Evolutionary conservation across 1,284 basidiomycete species (phyloP).

Genomic region (Earliella scabrosa): DNA sequence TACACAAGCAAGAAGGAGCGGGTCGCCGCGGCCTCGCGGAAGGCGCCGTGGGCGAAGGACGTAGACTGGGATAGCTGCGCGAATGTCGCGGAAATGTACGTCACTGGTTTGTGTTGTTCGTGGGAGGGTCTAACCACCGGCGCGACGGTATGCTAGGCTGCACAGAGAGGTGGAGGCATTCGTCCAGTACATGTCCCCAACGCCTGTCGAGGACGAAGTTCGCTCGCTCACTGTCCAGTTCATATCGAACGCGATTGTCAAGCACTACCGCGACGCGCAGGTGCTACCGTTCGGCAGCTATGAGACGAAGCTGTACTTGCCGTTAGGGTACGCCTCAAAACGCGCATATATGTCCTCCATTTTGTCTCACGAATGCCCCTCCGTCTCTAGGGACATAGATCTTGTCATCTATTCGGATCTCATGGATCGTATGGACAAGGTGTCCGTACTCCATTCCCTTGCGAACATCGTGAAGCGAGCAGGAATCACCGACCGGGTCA

Average conservation of each 20-base stretch:
- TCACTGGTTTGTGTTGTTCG: constrained; percentile 1
- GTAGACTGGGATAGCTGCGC: constrained; percentile 80
- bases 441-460: constrained; percentile 61
- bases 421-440: constrained; percentile 66
- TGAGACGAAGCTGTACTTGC: constrained; percentile 94
- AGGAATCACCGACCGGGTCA: constrained; percentile 70
- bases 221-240: constrained; percentile 78
- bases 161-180: constrained; percentile 88
- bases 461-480: constrained; percentile 68
- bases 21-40: constrained; percentile 58
- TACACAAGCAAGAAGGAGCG: constrained; percentile 64
- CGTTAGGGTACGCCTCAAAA: constrained; percentile 71
- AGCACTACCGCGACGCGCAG: constrained; percentile 78
- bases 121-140: constrained; percentile 16
- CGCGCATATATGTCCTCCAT: background rate
- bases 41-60: constrained; percentile 80
- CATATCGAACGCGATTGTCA: constrained; percentile 70
- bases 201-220: constrained; percentile 83
- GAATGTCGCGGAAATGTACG: constrained; percentile 82
- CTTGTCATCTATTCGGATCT: constrained; percentile 70
- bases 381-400: constrained; percentile 68
- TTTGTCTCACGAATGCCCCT: background rate
- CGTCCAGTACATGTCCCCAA: constrained; percentile 87
- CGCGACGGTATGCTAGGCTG: constrained; percentile 51
- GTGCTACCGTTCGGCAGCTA: constrained; percentile 93